Conservation (phyloP, 306 rosid species). For the Datisca glomerata region DNA sequence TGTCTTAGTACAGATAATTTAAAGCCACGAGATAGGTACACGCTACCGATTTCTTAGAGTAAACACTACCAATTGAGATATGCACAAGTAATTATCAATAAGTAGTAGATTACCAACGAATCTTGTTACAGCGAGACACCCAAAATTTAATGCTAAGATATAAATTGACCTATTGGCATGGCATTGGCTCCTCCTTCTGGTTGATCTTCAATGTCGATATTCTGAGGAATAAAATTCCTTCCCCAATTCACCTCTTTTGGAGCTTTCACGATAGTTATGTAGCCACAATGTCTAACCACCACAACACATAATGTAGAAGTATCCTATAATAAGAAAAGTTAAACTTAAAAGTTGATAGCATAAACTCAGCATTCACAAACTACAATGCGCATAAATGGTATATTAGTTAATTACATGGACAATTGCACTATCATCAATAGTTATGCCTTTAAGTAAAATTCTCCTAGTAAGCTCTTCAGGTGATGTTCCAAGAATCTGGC, state of each 20-base stretch:
- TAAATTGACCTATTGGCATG: slow-evolving; percentile 66
- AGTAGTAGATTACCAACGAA: no score
- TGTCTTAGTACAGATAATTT: slow-evolving; percentile 17
- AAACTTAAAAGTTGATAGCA: slow-evolving; percentile 7
- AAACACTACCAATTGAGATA: no score
- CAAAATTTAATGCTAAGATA: neutral
- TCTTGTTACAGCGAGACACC: no score
- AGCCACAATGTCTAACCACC: slow-evolving; percentile 77
- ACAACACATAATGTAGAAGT: slow-evolving; percentile 80
- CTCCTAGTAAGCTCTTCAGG: slow-evolving; percentile 66
- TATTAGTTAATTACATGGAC: slow-evolving; percentile 63
- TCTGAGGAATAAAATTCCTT: slow-evolving; percentile 39
- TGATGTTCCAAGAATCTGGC: slow-evolving; percentile 55
- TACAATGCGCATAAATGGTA: slow-evolving; percentile 4
- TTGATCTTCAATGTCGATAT: slow-evolving; percentile 84
- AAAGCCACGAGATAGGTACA: neutral
- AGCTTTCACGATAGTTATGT: slow-evolving; percentile 89
- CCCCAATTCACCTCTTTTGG: slow-evolving; percentile 44
- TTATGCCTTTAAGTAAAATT: slow-evolving; percentile 92
- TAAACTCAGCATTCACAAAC: slow-evolving; percentile 2
- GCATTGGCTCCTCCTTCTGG: slow-evolving; percentile 97
- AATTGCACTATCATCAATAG: slow-evolving; percentile 96
- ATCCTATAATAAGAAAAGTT: slow-evolving; percentile 48
- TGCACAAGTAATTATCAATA: no score
- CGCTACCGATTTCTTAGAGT: no score